Evolutionary conservation across 2,329 filamentous ascomycete species (phyloP).

Genomic region (Penicillium paneum): DNA sequence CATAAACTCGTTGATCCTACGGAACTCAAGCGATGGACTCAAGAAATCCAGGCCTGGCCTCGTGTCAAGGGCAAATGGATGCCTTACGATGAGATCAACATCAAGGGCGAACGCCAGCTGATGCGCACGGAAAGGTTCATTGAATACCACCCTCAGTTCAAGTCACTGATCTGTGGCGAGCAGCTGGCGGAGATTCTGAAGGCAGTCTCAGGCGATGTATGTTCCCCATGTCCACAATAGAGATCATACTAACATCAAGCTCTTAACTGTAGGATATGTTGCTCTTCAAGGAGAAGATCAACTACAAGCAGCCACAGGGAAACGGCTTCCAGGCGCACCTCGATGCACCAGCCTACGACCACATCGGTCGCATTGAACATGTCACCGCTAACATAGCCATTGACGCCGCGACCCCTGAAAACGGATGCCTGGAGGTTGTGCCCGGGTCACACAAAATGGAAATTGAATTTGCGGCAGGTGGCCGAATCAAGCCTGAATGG

Average conservation of each 20-base stretch:
- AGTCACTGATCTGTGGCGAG: constrained; percentile 26
- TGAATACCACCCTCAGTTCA: constrained; percentile 29
- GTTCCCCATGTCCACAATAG: neutral
- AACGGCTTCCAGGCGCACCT: constrained; percentile 38
- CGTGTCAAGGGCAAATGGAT: constrained; percentile 34
- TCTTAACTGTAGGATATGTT: constrained; percentile 27
- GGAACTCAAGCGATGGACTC: constrained; percentile 25
- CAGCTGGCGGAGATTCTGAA: constrained; percentile 27
- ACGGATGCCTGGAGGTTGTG: constrained; percentile 37
- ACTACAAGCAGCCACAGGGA: constrained; percentile 35
- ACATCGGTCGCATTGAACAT: constrained; percentile 36
- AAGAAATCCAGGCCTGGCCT: constrained; percentile 29
- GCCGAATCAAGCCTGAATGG: constrained; percentile 32
- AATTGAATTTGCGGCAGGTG: constrained; percentile 30
- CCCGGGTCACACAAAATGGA: constrained; percentile 35
- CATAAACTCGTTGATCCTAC: constrained; percentile 27
- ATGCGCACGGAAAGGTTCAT: constrained; percentile 37
- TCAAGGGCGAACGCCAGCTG: constrained; percentile 30
- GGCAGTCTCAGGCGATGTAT: constrained; percentile 27
- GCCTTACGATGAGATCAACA: constrained; percentile 35
- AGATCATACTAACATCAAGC: neutral
- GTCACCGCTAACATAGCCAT: constrained; percentile 36
- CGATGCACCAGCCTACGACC: constrained; percentile 37
- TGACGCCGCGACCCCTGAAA: constrained; percentile 30
- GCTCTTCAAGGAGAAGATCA: constrained; percentile 40